Evolutionary conservation across 768 basidiomycete species (phyloP).

Genomic region (Mycena galericulata): DNA sequence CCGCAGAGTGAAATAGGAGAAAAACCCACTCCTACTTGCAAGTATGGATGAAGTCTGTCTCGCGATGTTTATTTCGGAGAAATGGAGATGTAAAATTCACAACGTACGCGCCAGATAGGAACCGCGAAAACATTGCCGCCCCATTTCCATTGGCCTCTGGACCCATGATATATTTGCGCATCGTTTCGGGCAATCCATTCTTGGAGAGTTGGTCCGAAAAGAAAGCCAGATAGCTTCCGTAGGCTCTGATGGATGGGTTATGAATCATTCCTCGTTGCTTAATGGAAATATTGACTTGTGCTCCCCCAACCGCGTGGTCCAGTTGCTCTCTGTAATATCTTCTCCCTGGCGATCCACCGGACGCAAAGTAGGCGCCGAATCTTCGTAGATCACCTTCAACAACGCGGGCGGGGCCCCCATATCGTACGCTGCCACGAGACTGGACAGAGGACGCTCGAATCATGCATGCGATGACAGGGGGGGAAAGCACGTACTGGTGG

Average conservation of each 20-base stretch:
- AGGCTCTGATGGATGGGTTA: constrained; percentile 1
- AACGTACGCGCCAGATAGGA: constrained; percentile 28
- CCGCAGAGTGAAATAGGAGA: too few relatives aligned
- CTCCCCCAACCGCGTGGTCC: constrained; percentile 51
- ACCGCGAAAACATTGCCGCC: constrained; percentile 22
- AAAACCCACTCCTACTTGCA: constrained; percentile 29
- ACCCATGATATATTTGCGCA: constrained; percentile 16
- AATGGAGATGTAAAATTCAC: background rate
- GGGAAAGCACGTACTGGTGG: constrained; percentile 53
- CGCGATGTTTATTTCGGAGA: too few relatives aligned
- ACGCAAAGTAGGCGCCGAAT: constrained; percentile 38
- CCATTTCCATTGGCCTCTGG: constrained; percentile 33
- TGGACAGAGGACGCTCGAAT: constrained; percentile 18
- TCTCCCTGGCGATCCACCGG: constrained; percentile 43
- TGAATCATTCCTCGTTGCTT: background rate
- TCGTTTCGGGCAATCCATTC: constrained; percentile 4
- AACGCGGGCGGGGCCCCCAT: constrained; percentile 51
- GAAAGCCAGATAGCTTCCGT: constrained; percentile 28
- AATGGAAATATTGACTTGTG: constrained; percentile 41
- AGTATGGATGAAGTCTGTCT: constrained; percentile 26
- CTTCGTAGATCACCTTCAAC: constrained; percentile 51
- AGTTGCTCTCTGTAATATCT: constrained; percentile 46
- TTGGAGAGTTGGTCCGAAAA: constrained; percentile 14
- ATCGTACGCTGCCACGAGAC: constrained; percentile 57
- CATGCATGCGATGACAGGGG: background rate